These are phyloP conservation scores for Meyerozyma sp. DNA, from an alignment of 1,139 yeast genomes.

Conservation along the genomic window DNA sequence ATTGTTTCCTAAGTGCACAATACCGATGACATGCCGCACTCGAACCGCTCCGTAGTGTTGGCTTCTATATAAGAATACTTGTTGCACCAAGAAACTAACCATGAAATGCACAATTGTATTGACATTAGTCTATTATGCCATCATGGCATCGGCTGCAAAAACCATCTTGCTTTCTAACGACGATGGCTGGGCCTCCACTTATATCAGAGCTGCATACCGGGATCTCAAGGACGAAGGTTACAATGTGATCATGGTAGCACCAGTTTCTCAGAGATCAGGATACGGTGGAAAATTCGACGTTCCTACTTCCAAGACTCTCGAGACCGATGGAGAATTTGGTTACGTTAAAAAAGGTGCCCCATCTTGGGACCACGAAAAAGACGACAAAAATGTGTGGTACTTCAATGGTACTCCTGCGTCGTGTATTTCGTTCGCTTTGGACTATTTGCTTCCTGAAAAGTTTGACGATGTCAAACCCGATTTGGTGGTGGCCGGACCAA, in stretches of 20 bases:
- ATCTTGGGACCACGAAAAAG: slow-evolving; percentile 37
- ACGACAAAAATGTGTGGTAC: slow-evolving; percentile 40
- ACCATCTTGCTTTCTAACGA: slow-evolving; percentile 55
- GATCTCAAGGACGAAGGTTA: slow-evolving; percentile 52
- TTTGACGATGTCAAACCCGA: slow-evolving; percentile 19
- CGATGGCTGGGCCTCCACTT: slow-evolving; percentile 56
- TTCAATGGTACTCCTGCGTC: slow-evolving; percentile 43
- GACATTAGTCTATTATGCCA: not conserved
- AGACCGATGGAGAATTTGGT: slow-evolving; percentile 30
- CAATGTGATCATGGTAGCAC: slow-evolving; percentile 51
- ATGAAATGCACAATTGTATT: not conserved
- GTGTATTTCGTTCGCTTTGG: slow-evolving; percentile 36
- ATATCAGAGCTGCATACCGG: slow-evolving; percentile 55
- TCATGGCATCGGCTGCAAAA: slow-evolving; percentile 18
- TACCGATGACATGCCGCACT: not conserved
- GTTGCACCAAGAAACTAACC: not conserved
- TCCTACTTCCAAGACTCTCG: slow-evolving; percentile 18
- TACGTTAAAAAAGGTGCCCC: slow-evolving; percentile 35
- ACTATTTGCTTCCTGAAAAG: slow-evolving; percentile 30
- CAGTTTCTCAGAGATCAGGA: slow-evolving; percentile 56
- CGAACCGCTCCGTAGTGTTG: not conserved
- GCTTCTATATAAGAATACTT: not conserved
- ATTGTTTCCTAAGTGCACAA: not conserved
- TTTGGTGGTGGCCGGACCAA: slow-evolving; percentile 44
- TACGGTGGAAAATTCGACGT: slow-evolving; percentile 50